A percentile compares a stretch with the other conserved stretches of the same genome.
Evolutionary conservation across 1,284 basidiomycete species (phyloP).

Genomic region (Cutaneotrichosporon sp.): DNA sequence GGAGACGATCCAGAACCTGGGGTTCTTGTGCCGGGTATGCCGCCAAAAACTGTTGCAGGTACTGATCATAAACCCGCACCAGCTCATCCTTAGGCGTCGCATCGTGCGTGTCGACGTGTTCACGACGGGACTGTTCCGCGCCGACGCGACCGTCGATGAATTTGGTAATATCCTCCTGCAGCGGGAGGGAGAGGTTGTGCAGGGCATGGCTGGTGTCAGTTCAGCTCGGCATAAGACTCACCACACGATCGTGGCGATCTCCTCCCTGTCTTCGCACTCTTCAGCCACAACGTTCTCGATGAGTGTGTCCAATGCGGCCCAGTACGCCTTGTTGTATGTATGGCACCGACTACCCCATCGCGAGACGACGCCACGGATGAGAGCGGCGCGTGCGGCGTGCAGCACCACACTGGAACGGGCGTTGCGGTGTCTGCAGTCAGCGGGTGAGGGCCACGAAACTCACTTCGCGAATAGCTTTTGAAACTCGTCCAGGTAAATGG

Average conservation of each 20-base stretch:
- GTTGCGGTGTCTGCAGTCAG: background rate
- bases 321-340: slow-evolving; percentile 2
- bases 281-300: background rate
- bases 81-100: background rate
- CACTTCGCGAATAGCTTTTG: background rate
- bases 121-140: background rate
- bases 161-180: background rate
- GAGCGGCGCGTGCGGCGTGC: background rate
- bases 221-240: background rate
- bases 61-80: background rate
- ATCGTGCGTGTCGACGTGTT: background rate
- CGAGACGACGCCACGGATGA: background rate
- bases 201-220: slow-evolving; percentile 2
- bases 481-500: background rate
- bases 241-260: background rate
- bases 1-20: background rate
- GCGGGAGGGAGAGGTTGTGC: background rate
- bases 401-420: background rate
- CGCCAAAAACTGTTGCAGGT: background rate
- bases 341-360: background rate
- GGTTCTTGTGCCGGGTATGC: background rate
- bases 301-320: background rate
- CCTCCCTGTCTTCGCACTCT: background rate
- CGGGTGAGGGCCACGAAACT: background rate
- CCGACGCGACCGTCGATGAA: background rate